Evolutionary conservation across 352 stramenopile genomes (phyloP), one percentile per base, ranked within the genome.

Genomic region (Hyaloperonospora arabidopsidis): DNA sequence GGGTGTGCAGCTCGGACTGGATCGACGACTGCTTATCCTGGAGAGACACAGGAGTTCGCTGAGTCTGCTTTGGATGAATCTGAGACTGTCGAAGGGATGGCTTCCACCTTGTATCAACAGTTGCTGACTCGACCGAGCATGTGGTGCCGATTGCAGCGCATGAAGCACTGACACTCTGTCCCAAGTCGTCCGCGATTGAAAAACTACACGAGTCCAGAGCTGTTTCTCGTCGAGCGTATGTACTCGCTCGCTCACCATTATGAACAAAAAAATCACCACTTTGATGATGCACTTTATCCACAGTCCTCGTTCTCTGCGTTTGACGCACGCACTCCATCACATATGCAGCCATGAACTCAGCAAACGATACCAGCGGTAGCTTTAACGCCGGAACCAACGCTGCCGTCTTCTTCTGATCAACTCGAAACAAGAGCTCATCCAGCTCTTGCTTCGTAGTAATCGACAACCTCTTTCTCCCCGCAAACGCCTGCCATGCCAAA

Each of bases 1-100:
- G 59, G 1, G 67, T 65, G 22, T 77, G 51, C n/a, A 89, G 45
- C 13, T 86, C 74, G 2, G 74, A 70, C 40, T 86, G 76, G 53
- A 90, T 72, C 61, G 84, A 89, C 10, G 77, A 89, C 25, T 63
- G 50, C 1, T 87, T 68, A 29, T 74, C 50, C 47, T 73, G 63
- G 15, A 81, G 56, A 1, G 65, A 63, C 10, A 22, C 51, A 29
- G 57, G 52, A 15, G 49, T 41, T 14, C 52, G 48, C 11, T 21
- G 49, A 35, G 18, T 19, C 32, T 68, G 49, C 6, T 39, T 45
- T 14, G 49, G 46, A 8, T 63, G 54, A 15, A 25, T 54, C 25
- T 68, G 59, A 15, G 36, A 38, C 15, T 66, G 48, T 19, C 66
- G 11, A 22, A 52, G 39, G 8, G 38, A 49, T 5, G 61, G 45